These are phyloP conservation scores for Paecilomyces variotii DNA, from an alignment of 2,329 filamentous ascomycete genomes.

Conservation along the genomic window DNA sequence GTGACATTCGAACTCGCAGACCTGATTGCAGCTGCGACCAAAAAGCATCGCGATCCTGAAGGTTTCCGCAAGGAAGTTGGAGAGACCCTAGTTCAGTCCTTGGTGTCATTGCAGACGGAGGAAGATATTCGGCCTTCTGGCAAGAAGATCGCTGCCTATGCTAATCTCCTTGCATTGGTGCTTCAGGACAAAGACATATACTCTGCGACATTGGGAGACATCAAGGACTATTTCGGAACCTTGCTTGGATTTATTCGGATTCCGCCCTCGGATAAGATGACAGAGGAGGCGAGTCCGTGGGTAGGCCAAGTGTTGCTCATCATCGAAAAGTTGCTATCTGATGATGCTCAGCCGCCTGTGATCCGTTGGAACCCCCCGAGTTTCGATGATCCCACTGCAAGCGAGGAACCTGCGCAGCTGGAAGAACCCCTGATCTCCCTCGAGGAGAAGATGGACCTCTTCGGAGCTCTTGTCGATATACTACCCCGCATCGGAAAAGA, in stretches of 20 bases:
- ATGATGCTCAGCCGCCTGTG: constrained; percentile 73
- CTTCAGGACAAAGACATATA: constrained; percentile 80
- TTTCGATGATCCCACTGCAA: constrained; percentile 39
- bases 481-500: constrained; percentile 84
- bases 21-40: constrained; percentile 65
- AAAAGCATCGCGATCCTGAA: constrained; percentile 52
- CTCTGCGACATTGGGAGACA: constrained; percentile 60
- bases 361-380: constrained; percentile 60
- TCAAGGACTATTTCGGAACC: constrained; percentile 68
- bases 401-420: constrained; percentile 48
- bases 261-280: constrained; percentile 48
- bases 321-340: constrained; percentile 79
- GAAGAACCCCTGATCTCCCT: constrained; percentile 55
- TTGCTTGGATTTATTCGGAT: constrained; percentile 74
- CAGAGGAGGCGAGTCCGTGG: constrained; percentile 82
- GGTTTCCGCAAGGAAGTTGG: constrained; percentile 65
- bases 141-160: constrained; percentile 78
- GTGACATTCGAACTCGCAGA: constrained; percentile 88
- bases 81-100: constrained; percentile 70
- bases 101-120: constrained; percentile 60
- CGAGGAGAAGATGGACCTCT: constrained; percentile 61
- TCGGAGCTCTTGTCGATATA: constrained; percentile 72
- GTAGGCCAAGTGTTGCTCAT: constrained; percentile 84
- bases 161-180: constrained; percentile 81
- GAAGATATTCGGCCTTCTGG: constrained; percentile 48